A percentile compares a stretch with the other conserved stretches of the same genome.
Conservation (phyloP, 352 stramenopile species). For the Halophytophthora polymorphica region DNA sequence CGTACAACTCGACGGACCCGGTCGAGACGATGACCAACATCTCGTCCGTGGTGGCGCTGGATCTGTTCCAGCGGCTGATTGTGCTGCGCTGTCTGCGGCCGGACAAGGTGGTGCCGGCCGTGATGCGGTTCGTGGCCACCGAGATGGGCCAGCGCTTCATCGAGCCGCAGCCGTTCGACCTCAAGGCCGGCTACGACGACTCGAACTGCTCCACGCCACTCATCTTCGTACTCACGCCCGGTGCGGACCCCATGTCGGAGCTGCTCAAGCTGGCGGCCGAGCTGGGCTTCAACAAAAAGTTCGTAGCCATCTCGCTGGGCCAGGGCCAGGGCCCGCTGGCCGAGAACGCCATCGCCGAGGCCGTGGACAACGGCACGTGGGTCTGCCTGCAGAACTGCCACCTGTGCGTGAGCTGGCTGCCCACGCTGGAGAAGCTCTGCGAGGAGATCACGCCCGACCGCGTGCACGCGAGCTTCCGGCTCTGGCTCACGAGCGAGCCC, state of each 20-base stretch:
- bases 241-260: constrained; percentile 94
- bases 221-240: constrained; percentile 94
- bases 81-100: constrained; percentile 89
- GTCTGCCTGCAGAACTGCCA: constrained; percentile 97
- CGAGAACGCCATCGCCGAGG: constrained; percentile 90
- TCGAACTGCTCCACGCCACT: constrained; percentile 93
- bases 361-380: constrained; percentile 92
- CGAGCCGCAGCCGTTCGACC: constrained; percentile 91
- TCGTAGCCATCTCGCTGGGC: constrained; percentile 92
- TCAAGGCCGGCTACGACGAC: constrained; percentile 91
- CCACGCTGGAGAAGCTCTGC: constrained; percentile 92
- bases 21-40: constrained; percentile 61
- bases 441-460: constrained; percentile 92
- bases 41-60: constrained; percentile 51
- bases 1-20: constrained; percentile 88
- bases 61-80: constrained; percentile 89
- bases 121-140: constrained; percentile 89
- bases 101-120: constrained; percentile 90
- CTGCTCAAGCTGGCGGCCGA: constrained; percentile 91
- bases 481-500: constrained; percentile 95
- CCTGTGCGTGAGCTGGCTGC: constrained; percentile 93
- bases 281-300: constrained; percentile 90
- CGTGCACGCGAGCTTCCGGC: constrained; percentile 89
- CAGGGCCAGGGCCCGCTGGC: constrained; percentile 93
- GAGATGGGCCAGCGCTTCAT: constrained; percentile 92